Base-by-base conservation (phyloP, 2,329 filamentous ascomycete genomes). In the Aureobasidium sp. region DNA sequence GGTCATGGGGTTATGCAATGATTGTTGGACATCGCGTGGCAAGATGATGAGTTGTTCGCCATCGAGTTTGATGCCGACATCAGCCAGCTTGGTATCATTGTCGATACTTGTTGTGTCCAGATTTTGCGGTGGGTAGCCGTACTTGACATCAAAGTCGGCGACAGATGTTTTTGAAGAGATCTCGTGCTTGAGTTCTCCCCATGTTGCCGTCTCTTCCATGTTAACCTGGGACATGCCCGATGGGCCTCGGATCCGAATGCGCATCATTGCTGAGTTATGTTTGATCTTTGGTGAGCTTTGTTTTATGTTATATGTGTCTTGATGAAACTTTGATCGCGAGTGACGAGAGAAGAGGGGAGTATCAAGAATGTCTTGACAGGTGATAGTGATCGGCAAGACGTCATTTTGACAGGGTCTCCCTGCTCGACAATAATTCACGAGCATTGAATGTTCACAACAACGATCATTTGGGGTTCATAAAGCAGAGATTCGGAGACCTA, bases 121-220 rank as follows among this genome's bases (percentile, higher is more conserved):
- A 0, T 84, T 78, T 69, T 87, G 85, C 29, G 90, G 86, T 0
- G 93, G 93, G 68, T 89, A 96, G 39, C 91, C 91, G 75, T 88
- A 90, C 78, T 94, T 96, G 64, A 96, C 78, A 47, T 88, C 83
- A 69, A 93, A 91, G 14, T 79, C 78, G 7, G 79, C 69, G 16
- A 93, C 79, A 5, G 82, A 82, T 1, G 89, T 90, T 68, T 84
- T 83, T 54, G 82, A 76, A 57, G 79, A 80, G 68, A 92, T 85
- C 54, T 82, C 78, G 4, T 79, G 71, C 50, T 86, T 77, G 1
- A 92, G 78, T 59, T 85, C 79, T 51, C 76, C 76, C 49, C 90
- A 81, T 3, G 84, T 88, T 58, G 89, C 87, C 64, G 82, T 77
- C 60, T 91, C 86, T 39, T 85, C 78, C 32, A 96, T 77, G 16